Evolutionary conservation across 345 rosid genomes (phyloP).

Genomic region (Mallotus nudiflorus): DNA sequence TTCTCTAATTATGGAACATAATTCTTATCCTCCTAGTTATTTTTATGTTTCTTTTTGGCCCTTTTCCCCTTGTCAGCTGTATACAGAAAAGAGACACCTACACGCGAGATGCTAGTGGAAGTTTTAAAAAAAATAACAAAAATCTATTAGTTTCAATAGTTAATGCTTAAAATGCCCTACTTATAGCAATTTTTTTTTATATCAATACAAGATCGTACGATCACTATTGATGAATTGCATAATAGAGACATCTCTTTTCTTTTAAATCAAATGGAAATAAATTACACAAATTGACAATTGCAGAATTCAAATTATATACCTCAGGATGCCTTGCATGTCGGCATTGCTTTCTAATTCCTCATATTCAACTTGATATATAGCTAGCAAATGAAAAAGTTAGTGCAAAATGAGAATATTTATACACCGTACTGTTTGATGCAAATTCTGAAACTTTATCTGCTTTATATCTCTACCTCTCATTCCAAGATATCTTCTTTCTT

Average conservation of each 20-base stretch:
- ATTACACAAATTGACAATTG: no score
- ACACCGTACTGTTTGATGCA: constrained; percentile 3
- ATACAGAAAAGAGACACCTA: not conserved
- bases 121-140: no score
- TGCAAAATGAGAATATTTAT: constrained; percentile 4
- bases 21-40: constrained; percentile 1
- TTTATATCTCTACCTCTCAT: constrained; percentile 15
- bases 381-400: not conserved
- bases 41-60: constrained; percentile 6
- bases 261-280: no score
- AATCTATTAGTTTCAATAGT: no score
- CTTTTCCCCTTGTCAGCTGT: constrained; percentile 8
- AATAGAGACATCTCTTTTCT: no score
- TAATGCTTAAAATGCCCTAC: no score
- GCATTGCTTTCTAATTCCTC: not conserved
- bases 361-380: not conserved
- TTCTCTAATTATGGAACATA: constrained; percentile 9
- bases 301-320: no score
- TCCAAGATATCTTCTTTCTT: constrained; percentile 6
- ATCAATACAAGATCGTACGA: no score
- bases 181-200: no score
- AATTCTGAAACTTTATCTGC: constrained; percentile 4
- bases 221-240: no score
- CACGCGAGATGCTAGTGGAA: not conserved
- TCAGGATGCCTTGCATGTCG: no score